These are phyloP conservation scores for Pontederia crassipes DNA, from an alignment of 176 grass and related monocot genomes.

Conservation along the genomic window DNA sequence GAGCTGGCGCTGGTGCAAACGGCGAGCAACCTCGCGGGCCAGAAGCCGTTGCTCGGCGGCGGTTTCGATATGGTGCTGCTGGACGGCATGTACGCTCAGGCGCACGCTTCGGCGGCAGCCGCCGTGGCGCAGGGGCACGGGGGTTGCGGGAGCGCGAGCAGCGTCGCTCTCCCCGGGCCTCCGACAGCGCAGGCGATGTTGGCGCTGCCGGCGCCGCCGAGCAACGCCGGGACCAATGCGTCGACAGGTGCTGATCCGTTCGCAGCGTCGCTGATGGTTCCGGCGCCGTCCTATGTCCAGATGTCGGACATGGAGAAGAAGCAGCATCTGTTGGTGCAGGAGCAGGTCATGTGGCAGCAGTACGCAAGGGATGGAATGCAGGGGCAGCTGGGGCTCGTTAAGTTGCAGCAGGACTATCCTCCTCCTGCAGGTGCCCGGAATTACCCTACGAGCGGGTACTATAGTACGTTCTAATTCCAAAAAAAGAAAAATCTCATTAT, in stretches of 20 bases:
- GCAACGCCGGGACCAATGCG: not conserved
- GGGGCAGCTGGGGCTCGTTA: conserved; percentile 25
- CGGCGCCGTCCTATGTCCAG: conserved; percentile 69
- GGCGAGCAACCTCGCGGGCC: conserved; percentile 36
- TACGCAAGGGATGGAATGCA: conserved; percentile 46
- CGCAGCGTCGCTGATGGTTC: conserved; percentile 36
- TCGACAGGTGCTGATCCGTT: conserved; percentile 30
- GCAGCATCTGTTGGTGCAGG: conserved; percentile 40
- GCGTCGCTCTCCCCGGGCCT: conserved; percentile 25
- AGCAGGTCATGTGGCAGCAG: conserved; percentile 52
- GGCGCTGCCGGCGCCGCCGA: conserved; percentile 34
- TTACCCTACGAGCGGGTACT: not conserved
- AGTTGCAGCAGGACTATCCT: conserved; percentile 23
- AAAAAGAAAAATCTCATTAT: no score
- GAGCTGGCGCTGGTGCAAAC: conserved; percentile 58
- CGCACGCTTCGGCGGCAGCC: conserved; percentile 6
- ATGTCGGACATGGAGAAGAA: conserved; percentile 82
- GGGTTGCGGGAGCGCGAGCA: conserved; percentile 41
- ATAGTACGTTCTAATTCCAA: not conserved
- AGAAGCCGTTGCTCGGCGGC: conserved; percentile 47
- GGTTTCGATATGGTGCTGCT: conserved; percentile 58
- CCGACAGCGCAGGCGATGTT: conserved; percentile 33
- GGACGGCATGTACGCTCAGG: conserved; percentile 66
- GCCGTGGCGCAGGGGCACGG: conserved; percentile 10
- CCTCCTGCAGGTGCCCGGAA: not conserved